Base-by-base conservation (phyloP, 768 basidiomycete species). In the Kwoniella europaea region DNA sequence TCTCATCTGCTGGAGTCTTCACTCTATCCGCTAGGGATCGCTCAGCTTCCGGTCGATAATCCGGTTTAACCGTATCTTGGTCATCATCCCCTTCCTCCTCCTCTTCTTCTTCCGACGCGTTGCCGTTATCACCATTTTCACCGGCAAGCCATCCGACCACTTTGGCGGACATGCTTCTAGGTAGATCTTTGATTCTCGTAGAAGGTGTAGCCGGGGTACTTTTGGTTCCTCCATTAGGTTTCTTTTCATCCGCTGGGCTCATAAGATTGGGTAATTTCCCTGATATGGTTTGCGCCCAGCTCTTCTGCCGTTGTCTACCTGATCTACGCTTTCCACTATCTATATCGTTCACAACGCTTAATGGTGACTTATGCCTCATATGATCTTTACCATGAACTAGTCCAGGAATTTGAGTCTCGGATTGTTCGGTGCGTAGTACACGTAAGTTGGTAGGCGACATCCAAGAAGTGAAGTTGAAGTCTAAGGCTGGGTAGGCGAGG, bases 381-480 rank as follows among this genome's bases (percentile, higher is more conserved):
- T 99, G 96, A 77, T 94, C 90, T 84, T 87, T 98, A 80, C 91
- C 91, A 72, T 89, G 90, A 56, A 85, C 87, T 71, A 95, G 84
- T 0, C 90, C 90, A 29, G 91, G 88, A 15, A 98, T 86, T 82
- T 92, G 88, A 0, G 91, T 89, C 15, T 91, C 90, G 1, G 93
- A 94, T 79, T 93, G 92, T 82, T 98, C 95, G 2, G 91, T 88
- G 64, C 91, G 88, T 15, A 98, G 86, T 35, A 96, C 91, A 4
- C 89, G 90, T 67, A 98, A 86, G 82, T 98, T 90, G 20, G 88
- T 88, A 10, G 90, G 83, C 12, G 85, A 89, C 85, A 85, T 85
- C 96, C 96, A 98, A 22, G 94, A 96, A 0, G 93, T 94, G 79
- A 96, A 98, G 82, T 98, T 98, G 86, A 99, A 98, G 83, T 98